Evolutionary conservation across 306 rosid genomes (phyloP).

Genomic region (Lagenaria siceraria): DNA sequence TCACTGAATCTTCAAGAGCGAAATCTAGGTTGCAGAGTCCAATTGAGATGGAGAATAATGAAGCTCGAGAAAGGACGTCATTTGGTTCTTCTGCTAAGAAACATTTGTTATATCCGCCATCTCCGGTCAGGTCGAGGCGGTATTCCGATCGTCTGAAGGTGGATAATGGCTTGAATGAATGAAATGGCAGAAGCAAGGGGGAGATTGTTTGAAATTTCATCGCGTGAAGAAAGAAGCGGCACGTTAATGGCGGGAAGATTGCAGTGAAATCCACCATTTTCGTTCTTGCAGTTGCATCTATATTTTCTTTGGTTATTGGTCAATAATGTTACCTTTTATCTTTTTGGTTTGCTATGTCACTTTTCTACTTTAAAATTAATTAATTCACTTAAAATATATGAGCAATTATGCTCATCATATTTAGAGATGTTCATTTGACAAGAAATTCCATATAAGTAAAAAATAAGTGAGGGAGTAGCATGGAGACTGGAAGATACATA

Average conservation of each 20-base stretch:
- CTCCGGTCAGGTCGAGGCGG: slow-evolving; percentile 66
- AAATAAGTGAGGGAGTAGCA: too few relatives aligned
- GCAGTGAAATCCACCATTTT: background rate
- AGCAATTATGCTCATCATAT: too few relatives aligned
- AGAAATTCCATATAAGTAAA: too few relatives aligned
- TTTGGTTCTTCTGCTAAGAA: slow-evolving; percentile 56
- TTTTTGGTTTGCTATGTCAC: too few relatives aligned
- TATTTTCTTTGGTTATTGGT: background rate
- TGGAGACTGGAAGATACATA: too few relatives aligned
- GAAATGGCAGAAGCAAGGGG: slow-evolving; percentile 26
- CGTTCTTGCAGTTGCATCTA: background rate
- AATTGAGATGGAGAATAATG: slow-evolving; percentile 40
- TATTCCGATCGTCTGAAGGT: slow-evolving; percentile 69
- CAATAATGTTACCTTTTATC: background rate
- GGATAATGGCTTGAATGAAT: slow-evolving; percentile 36
- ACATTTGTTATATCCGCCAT: slow-evolving; percentile 62
- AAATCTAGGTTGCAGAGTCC: slow-evolving; percentile 75
- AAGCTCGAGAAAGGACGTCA: slow-evolving; percentile 41
- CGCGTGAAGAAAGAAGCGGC: background rate
- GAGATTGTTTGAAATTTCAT: slow-evolving; percentile 7
- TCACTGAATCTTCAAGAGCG: slow-evolving; percentile 79
- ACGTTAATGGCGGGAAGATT: background rate
- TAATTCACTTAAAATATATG: too few relatives aligned
- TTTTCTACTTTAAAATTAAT: too few relatives aligned
- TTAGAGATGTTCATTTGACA: too few relatives aligned